These are phyloP conservation scores for Asterionellopsis glacialis DNA, from an alignment of 108 stramenopile species.

Conservation along the genomic window DNA sequence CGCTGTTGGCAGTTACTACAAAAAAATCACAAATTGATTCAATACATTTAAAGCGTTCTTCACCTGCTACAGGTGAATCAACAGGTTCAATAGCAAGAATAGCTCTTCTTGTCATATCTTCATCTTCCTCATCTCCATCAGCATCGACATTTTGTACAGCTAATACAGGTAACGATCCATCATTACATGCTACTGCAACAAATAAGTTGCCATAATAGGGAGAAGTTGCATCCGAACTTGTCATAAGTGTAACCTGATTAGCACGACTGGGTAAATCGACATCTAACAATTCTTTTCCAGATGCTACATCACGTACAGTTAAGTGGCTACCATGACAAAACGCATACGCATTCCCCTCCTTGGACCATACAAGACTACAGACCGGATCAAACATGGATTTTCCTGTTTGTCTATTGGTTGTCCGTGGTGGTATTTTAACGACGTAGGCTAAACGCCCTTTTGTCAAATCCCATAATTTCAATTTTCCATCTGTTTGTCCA, in stretches of 20 bases:
- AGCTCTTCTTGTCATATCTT: constrained; percentile 55
- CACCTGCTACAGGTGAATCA: constrained; percentile 64
- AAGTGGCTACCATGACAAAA: constrained; percentile 62
- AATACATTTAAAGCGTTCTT: constrained; percentile 87
- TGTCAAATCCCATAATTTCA: constrained; percentile 87
- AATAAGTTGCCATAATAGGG: constrained; percentile 35
- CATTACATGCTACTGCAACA: constrained; percentile 84
- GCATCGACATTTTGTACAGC: constrained; percentile 51
- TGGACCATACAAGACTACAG: constrained; percentile 58
- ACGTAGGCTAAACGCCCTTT: constrained; percentile 80
- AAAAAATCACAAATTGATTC: constrained; percentile 47
- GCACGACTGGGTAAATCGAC: constrained; percentile 66
- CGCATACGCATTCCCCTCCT: constrained; percentile 70
- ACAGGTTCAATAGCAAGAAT: constrained; percentile 91
- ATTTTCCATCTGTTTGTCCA: constrained; percentile 65
- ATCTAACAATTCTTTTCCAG: constrained; percentile 75
- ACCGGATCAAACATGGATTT: constrained; percentile 46
- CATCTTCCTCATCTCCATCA: neutral
- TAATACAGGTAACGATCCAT: constrained; percentile 83
- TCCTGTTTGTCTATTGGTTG: constrained; percentile 22
- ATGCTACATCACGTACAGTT: constrained; percentile 70
- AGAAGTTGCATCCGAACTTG: constrained; percentile 32
- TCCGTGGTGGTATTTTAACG: constrained; percentile 42
- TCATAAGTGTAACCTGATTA: constrained; percentile 72
- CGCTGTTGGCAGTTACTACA: constrained; percentile 82